These are phyloP conservation scores for Metschnikowia henanensis DNA, from an alignment of 805 yeast genomes.

Conservation along the genomic window DNA sequence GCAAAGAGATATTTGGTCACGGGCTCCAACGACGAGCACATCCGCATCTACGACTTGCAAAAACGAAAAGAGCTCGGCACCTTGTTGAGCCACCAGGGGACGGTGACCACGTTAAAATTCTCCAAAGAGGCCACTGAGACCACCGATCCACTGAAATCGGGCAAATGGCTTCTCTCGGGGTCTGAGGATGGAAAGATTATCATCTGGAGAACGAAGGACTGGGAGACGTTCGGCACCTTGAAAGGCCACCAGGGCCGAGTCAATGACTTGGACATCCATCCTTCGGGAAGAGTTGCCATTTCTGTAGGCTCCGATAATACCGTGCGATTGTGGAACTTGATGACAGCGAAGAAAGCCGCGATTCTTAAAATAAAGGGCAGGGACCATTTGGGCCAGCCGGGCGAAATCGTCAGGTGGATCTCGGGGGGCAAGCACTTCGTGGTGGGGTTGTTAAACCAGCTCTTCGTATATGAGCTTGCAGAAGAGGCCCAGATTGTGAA, in stretches of 20 bases:
- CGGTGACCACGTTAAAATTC: conserved; percentile 76
- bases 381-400: conserved; percentile 65
- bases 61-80: conserved; percentile 94
- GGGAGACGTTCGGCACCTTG: conserved; percentile 88
- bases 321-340: conserved; percentile 88
- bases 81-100: conserved; percentile 83
- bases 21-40: conserved; percentile 95
- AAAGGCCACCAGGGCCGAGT: conserved; percentile 88
- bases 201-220: conserved; percentile 94
- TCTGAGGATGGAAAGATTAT: conserved; percentile 88
- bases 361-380: conserved; percentile 68
- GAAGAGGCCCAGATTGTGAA: conserved; percentile 54
- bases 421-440: conserved; percentile 66
- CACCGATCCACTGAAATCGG: conserved; percentile 40
- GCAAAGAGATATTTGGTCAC: conserved; percentile 86
- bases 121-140: conserved; percentile 44
- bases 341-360: conserved; percentile 96
- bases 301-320: conserved; percentile 86
- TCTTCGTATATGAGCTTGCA: conserved; percentile 64
- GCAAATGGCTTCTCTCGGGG: conserved; percentile 89
- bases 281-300: conserved; percentile 85
- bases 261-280: conserved; percentile 86
- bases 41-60: conserved; percentile 90
- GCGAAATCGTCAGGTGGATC: conserved; percentile 69
- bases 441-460: conserved; percentile 68